A percentile compares a stretch with the other conserved stretches of the same genome.
Evolutionary conservation across 495 filamentous ascomycete species (phyloP).

Genomic region (Neurospora tetrasperma): DNA sequence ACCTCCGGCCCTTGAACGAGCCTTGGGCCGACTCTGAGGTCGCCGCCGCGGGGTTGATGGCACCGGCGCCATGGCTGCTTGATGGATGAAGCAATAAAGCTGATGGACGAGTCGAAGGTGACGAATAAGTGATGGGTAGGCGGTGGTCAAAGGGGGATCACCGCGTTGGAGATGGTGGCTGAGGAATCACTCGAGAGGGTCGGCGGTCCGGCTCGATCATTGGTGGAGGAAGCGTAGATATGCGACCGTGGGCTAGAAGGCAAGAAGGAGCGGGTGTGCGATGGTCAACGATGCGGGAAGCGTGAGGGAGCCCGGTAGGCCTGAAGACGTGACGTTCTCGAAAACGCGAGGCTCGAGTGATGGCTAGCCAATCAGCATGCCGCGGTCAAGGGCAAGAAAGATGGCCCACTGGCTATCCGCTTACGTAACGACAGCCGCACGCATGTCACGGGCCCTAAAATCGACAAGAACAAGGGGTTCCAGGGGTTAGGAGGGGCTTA

Average conservation of each 20-base stretch:
- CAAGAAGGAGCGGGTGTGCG: constrained; percentile 6
- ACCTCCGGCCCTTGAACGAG: constrained; percentile 29
- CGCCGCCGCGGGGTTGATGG: constrained; percentile 33
- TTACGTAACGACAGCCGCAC: constrained; percentile 13
- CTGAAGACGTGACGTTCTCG: constrained; percentile 26
- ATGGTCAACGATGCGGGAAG: constrained; percentile 19
- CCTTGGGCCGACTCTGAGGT: constrained; percentile 31
- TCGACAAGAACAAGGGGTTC: not conserved
- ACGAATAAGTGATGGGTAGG: not conserved
- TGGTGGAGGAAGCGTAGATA: constrained; percentile 7
- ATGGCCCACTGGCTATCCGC: constrained; percentile 1
- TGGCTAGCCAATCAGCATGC: constrained; percentile 3
- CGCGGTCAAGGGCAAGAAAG: constrained; percentile 1
- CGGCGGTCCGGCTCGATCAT: constrained; percentile 9
- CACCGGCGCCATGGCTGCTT: constrained; percentile 29
- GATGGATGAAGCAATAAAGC: not conserved
- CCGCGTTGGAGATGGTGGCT: constrained; percentile 8
- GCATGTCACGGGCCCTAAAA: not conserved
- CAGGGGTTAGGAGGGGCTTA: not conserved
- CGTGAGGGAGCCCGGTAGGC: constrained; percentile 4
- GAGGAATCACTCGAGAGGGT: constrained; percentile 16
- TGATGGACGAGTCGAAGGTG: constrained; percentile 3
- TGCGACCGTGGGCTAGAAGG: constrained; percentile 14
- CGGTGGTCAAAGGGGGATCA: constrained; percentile 4
- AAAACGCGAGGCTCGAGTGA: constrained; percentile 20